phyloP scores from a whole-genome alignment of 106 monocot genomes.

The Acorus gramineus region DNA sequence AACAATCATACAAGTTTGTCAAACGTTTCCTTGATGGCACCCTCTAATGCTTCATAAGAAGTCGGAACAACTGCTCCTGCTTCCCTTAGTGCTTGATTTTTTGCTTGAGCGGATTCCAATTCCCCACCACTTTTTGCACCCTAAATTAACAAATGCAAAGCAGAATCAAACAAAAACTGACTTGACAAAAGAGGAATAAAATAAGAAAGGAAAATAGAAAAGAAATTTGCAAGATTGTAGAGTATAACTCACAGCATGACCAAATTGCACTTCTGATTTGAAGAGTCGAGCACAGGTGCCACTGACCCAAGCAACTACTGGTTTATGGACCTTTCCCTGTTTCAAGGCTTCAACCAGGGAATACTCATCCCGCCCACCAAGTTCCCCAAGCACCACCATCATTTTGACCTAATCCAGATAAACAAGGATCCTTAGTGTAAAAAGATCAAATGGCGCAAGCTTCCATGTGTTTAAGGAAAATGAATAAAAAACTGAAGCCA shows the following conservation, averaged over 20 bases:
- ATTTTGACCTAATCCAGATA: conserved; percentile 62
- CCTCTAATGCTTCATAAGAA: conserved; percentile 88
- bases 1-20: conserved; percentile 61
- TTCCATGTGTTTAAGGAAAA: neutral
- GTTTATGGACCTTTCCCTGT: conserved; percentile 79
- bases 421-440: neutral
- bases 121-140: conserved; percentile 99
- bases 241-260: conserved; percentile 82
- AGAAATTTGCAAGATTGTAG: neutral
- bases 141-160: conserved; percentile 19
- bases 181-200: neutral
- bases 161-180: neutral
- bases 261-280: conserved; percentile 99
- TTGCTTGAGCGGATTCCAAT: conserved; percentile 92
- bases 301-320: conserved; percentile 99
- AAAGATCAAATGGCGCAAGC: no score
- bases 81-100: conserved; percentile 83
- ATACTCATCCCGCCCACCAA: conserved; percentile 90
- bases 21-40: conserved; percentile 76
- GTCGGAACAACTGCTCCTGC: conserved; percentile 94
- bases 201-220: conserved; percentile 1
- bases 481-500: neutral
- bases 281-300: conserved; percentile 96
- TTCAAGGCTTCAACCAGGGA: conserved; percentile 92
- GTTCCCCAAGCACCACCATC: conserved; percentile 96